A percentile compares a stretch with the other conserved stretches of the same genome.
phyloP scores from a whole-genome alignment of 139 green algal genomes.

The Raphidocelis subcapitata region DNA sequence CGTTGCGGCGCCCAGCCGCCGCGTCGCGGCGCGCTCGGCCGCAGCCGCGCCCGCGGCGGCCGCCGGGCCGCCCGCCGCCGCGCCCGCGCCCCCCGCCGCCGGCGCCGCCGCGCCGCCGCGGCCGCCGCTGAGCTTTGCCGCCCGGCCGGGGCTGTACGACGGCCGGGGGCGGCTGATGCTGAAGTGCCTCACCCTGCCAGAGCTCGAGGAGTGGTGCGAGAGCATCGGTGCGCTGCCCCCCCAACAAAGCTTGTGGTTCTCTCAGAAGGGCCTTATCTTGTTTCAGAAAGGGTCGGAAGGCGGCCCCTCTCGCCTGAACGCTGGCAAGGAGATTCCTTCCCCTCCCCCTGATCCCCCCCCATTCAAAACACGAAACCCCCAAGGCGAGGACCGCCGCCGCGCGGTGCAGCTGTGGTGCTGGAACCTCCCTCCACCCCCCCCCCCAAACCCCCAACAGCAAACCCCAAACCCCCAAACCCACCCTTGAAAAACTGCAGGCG shows the following conservation, averaged over 20 bases:
- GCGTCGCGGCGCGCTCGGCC: no score
- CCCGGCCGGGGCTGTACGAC: constrained; percentile 32
- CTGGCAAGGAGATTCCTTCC: no score
- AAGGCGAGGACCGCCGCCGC: constrained; percentile 34
- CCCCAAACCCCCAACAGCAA: no score
- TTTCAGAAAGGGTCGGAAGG: background rate
- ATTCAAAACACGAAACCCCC: no score
- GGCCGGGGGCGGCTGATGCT: constrained; percentile 53
- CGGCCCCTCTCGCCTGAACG: no score
- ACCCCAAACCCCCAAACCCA: no score
- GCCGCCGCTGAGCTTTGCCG: background rate
- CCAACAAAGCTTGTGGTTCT: background rate
- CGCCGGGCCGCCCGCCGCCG: background rate
- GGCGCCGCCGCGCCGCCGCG: background rate
- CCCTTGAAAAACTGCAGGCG: constrained; percentile 15
- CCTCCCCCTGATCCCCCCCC: no score
- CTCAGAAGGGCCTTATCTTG: background rate
- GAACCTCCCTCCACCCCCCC: no score
- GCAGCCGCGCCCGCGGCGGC: background rate
- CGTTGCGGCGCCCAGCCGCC: no score
- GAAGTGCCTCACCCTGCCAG: constrained; percentile 54
- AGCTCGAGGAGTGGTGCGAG: constrained; percentile 72
- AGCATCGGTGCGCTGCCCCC: constrained; percentile 57
- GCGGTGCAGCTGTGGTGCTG: constrained; percentile 82
- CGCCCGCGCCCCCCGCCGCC: background rate